phyloP scores from a whole-genome alignment of 129 eudicot species.

The Escallonia rubra region DNA sequence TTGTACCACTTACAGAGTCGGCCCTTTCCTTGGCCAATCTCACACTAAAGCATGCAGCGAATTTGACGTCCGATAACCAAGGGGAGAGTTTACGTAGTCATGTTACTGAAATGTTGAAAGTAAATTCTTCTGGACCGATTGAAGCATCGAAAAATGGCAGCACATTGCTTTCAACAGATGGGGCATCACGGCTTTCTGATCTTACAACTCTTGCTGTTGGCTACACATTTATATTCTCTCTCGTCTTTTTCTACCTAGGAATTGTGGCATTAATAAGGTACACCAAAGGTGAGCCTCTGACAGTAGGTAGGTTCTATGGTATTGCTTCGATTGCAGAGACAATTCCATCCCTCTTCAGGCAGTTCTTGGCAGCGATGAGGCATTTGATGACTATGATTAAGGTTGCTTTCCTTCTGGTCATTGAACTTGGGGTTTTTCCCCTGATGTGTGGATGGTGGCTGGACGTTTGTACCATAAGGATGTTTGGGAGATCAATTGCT shows the following conservation, averaged over 20 bases:
- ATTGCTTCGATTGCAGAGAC: slow-evolving; percentile 78
- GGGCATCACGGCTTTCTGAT: slow-evolving; percentile 68
- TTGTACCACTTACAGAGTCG: slow-evolving; percentile 59
- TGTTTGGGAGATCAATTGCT: slow-evolving; percentile 89
- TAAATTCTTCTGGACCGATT: slow-evolving; percentile 46
- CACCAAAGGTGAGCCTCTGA: slow-evolving; percentile 74
- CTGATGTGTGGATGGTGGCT: slow-evolving; percentile 99
- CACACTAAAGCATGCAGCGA: slow-evolving; percentile 62
- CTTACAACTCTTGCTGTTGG: slow-evolving; percentile 94
- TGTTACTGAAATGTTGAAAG: slow-evolving; percentile 44
- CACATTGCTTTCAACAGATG: slow-evolving; percentile 43
- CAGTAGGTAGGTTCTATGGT: slow-evolving; percentile 84
- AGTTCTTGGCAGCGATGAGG: slow-evolving; percentile 82
- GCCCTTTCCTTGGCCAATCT: slow-evolving; percentile 81
- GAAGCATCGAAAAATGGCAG: slow-evolving; percentile 44
- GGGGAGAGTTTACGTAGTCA: slow-evolving; percentile 38
- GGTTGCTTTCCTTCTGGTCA: slow-evolving; percentile 85
- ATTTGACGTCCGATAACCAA: slow-evolving; percentile 52
- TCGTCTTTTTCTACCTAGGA: slow-evolving; percentile 65
- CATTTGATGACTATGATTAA: slow-evolving; percentile 93
- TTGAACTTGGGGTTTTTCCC: slow-evolving; percentile 94
- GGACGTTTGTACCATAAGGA: slow-evolving; percentile 85
- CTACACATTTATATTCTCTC: slow-evolving; percentile 64
- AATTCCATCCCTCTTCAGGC: slow-evolving; percentile 81
- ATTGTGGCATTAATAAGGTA: slow-evolving; percentile 64